Evolutionary conservation across 805 yeast genomes (phyloP).

Genomic region (Vanderwaltozyma yarrowii): DNA sequence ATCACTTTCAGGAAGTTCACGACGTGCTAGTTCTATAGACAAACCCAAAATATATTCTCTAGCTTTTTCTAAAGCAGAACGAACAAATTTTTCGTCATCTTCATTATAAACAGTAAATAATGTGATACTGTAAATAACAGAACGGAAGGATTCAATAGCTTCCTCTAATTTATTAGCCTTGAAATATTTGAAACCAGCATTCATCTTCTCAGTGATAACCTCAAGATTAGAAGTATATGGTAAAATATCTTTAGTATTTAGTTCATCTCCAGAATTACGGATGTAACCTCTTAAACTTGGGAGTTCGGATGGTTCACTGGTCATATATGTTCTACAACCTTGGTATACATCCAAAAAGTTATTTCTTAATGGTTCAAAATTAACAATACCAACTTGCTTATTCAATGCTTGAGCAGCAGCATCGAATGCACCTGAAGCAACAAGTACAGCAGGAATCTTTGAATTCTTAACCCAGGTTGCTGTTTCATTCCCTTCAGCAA

Average conservation of each 20-base stretch:
- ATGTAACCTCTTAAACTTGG: constrained; percentile 62
- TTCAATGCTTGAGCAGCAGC: constrained; percentile 88
- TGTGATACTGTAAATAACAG: constrained; percentile 64
- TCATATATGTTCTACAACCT: constrained; percentile 63
- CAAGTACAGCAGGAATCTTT: constrained; percentile 81
- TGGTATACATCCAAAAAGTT: constrained; percentile 80
- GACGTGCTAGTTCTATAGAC: constrained; percentile 83
- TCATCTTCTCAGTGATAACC: constrained; percentile 44
- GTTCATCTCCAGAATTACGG: constrained; percentile 52
- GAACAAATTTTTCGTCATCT: constrained; percentile 69
- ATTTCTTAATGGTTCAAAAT: constrained; percentile 78
- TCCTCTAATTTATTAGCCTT: constrained; percentile 72
- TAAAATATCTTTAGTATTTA: constrained; percentile 35
- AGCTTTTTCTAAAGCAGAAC: constrained; percentile 60
- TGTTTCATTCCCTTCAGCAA: constrained; percentile 40
- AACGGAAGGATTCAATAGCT: constrained; percentile 73
- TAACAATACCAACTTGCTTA: constrained; percentile 78
- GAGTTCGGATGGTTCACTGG: constrained; percentile 58
- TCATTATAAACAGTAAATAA: constrained; percentile 60
- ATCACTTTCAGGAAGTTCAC: constrained; percentile 60
- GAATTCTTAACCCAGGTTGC: constrained; percentile 83
- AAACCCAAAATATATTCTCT: constrained; percentile 88
- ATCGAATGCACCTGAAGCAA: constrained; percentile 94
- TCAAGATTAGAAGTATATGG: constrained; percentile 75
- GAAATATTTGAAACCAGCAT: constrained; percentile 73